Conservation (phyloP, 2,329 filamentous ascomycete species). For the Fusarium armeniacum region DNA sequence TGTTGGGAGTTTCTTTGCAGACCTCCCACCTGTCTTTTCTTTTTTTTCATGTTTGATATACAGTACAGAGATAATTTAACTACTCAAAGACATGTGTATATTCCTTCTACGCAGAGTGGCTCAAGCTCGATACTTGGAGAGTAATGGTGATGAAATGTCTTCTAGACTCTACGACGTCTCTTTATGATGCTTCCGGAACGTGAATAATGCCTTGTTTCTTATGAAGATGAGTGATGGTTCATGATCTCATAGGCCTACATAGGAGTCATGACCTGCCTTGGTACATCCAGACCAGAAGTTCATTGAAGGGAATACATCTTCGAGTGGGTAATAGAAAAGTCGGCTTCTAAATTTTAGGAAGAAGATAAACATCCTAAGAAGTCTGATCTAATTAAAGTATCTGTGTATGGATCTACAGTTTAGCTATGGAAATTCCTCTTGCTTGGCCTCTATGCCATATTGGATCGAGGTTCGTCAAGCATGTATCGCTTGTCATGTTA, state of each 20-base stretch:
- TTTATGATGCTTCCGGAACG: neutral
- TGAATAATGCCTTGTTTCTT: neutral
- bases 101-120: neutral
- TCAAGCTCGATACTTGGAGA: neutral
- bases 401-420: neutral
- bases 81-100: constrained; percentile 28
- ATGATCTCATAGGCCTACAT: neutral
- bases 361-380: too few relatives aligned
- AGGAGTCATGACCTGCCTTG: neutral
- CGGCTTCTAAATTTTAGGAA: too few relatives aligned
- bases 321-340: too few relatives aligned
- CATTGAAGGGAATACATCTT: neutral
- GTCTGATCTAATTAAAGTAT: neutral
- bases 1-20: constrained; percentile 33
- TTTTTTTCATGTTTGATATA: constrained; percentile 32
- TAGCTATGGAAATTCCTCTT: neutral
- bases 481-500: neutral
- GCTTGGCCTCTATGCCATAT: neutral
- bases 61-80: constrained; percentile 33
- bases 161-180: neutral
- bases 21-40: constrained; percentile 31
- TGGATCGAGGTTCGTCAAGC: neutral
- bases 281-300: neutral
- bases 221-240: neutral
- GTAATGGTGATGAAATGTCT: neutral